phyloP scores from a whole-genome alignment of 805 yeast species.

The Wickerhamomyces rabaulensis region DNA sequence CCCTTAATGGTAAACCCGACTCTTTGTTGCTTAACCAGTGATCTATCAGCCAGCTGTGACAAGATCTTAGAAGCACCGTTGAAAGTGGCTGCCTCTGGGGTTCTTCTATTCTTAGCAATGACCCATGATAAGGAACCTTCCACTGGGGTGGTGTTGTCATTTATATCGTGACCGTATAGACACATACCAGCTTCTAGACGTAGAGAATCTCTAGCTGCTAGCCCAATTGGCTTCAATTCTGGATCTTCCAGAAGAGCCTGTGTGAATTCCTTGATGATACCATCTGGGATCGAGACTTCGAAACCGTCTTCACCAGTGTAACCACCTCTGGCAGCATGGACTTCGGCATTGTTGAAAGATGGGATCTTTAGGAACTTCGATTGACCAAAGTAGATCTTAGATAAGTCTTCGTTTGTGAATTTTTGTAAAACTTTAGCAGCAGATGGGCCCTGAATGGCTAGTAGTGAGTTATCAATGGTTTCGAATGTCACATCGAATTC shows the following conservation, averaged over 20 bases:
- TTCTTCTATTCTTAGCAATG: constrained; percentile 74
- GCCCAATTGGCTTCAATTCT: constrained; percentile 78
- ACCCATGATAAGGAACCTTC: constrained; percentile 91
- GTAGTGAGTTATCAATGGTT: constrained; percentile 63
- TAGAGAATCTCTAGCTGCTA: constrained; percentile 96
- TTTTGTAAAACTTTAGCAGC: constrained; percentile 65
- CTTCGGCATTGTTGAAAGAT: constrained; percentile 33
- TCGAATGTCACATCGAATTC: constrained; percentile 31
- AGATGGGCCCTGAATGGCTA: constrained; percentile 92
- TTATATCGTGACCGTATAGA: constrained; percentile 88
- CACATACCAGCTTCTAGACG: constrained; percentile 99
- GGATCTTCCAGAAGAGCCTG: constrained; percentile 47
- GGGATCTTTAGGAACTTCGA: constrained; percentile 27
- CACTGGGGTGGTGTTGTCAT: constrained; percentile 75
- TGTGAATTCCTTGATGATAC: constrained; percentile 56
- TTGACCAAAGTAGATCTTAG: constrained; percentile 69
- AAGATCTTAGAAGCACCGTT: constrained; percentile 74
- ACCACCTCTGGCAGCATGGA: constrained; percentile 91
- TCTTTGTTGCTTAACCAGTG: constrained; percentile 50
- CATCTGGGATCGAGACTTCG: constrained; percentile 74
- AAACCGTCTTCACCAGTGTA: constrained; percentile 99
- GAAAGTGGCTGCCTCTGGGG: constrained; percentile 41
- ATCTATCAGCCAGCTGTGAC: constrained; percentile 64
- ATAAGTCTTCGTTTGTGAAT: constrained; percentile 54
- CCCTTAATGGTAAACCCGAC: constrained; percentile 72